Base-by-base conservation (phyloP, 805 yeast species). In the Ogataea angusta region DNA sequence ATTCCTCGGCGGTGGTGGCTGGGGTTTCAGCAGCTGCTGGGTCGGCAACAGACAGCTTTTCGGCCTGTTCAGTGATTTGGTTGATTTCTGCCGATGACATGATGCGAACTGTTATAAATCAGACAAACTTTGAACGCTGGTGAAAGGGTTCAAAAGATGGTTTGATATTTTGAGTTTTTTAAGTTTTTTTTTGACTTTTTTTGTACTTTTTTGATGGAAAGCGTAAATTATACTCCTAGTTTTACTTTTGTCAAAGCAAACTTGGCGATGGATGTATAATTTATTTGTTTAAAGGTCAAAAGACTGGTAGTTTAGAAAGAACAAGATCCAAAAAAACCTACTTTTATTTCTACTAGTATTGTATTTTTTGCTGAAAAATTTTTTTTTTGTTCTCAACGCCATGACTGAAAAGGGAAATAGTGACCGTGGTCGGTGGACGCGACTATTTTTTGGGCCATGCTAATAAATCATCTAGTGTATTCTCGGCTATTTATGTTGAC, bases 21-120 rank as follows among this genome's bases (percentile, higher is more conserved):
- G 62, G 56, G 17, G 63, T 49, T 30, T 55, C 57, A 32, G 50
- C 60, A 30, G 57, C 54, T 31, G 63, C 42, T 34, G 52, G 49
- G 43, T 54, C 63, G n/a, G 56, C 41, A 29, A 61, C 65, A 17
- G 64, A 54, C 47, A 62, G 48, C 47, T 62, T 62, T 47, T 59
- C 66, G 43, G 63, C 48, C 32, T 60, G 61, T 43, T 60, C 64
- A 36, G 66, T 49, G 30, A 63, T 46, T 53, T 61, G 62, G 48
- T 62, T 57, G 38, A 59, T 51, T 42, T 62, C 64, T 36, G 65
- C 52, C 42, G 66, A 53, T 38, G 66, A 62, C 66, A 61, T 63
- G 36, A 34, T 31, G 32, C 30, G 29, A 29, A 23, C 24, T 28
- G 33, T 28, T 36, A 35, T 31, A 34, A 36, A 36, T 33, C 36